Evolutionary conservation across 192 early-diverging fungal genomes (phyloP), one percentile per base, ranked within the genome.

Genomic region (Mortierella alpina): DNA sequence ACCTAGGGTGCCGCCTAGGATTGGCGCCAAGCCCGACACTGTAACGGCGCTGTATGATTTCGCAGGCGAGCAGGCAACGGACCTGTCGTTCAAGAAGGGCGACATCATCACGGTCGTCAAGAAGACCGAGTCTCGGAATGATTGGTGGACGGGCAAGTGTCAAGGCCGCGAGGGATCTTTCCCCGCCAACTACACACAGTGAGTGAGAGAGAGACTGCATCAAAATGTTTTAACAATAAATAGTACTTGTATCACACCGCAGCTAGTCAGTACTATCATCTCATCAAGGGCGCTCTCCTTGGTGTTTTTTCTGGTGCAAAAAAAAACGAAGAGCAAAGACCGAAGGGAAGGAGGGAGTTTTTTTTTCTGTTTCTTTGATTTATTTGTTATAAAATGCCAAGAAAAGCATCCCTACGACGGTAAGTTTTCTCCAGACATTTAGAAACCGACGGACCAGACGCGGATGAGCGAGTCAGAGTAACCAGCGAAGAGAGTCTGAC

Each of bases 401-500:
- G 20, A 46, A 22, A 44, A 42, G 20, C 7, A 51, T 31, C 31
- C 31, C 31, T 31, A 31, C 31, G 31, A 3, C 31, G 31, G 31
- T 3, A 3, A 31, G 31, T 31, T 1, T 31, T 31, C 3, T 31
- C 31, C 31, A 31, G 31, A 31, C 42, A 55, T 58, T 79, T 71
- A 80, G 66, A 61, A 80, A 68, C 77, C 77, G 51, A 80, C 77
- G 66, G 77, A 60, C 77, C 77, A 80, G 77, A 80, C 77, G 58
- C 77, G 77, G 77, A 80, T 60, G 59, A 72, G 42, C 53, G 53
- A 63, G 59, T 80, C 98, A 70, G 96, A 94, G 95, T 98, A 99
- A 71, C 98, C 98, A 89, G 96, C 91, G 84, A 98, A 98, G 85
- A 99, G 91, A 60, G 96, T 96, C 86, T 94, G 92, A 84, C 98